These are phyloP conservation scores for Asparagopsis taxiformis DNA, from an alignment of 31 red algal species.

Conservation along the genomic window DNA sequence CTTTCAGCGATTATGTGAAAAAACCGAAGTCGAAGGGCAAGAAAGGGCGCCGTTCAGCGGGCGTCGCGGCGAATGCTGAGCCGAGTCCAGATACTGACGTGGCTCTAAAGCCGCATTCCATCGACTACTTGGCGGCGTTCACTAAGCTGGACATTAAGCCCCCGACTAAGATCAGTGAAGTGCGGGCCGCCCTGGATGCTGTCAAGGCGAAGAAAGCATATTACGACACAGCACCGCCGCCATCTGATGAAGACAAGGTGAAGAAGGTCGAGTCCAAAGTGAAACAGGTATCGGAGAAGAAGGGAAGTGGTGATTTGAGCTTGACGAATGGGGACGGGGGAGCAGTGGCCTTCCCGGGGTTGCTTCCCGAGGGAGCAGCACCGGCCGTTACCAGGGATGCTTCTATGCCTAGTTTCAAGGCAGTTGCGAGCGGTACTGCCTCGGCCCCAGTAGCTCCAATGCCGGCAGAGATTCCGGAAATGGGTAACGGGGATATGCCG, in stretches of 20 bases:
- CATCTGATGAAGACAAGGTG: conserved; percentile 64
- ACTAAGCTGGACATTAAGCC: conserved; percentile 66
- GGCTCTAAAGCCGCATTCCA: conserved; percentile 75
- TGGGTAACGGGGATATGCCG: conserved; percentile 1
- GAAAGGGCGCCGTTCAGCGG: conserved; percentile 25
- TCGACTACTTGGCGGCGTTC: conserved; percentile 80
- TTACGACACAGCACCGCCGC: conserved; percentile 76
- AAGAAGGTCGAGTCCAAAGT: conserved; percentile 19
- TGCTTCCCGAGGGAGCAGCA: conserved; percentile 18
- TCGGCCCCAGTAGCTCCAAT: conserved; percentile 40
- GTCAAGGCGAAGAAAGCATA: conserved; percentile 72
- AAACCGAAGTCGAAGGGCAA: conserved; percentile 63
- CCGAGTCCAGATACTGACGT: conserved; percentile 2
- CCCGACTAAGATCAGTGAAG: conserved; percentile 73
- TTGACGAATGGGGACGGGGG: conserved; percentile 29
- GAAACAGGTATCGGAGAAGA: conserved; percentile 11
- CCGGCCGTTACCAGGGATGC: conserved; percentile 20
- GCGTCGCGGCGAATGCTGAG: conserved; percentile 8
- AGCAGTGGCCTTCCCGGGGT: conserved; percentile 50
- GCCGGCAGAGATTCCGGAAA: conserved; percentile 9
- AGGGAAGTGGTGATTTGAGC: conserved; percentile 13
- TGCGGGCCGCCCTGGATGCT: conserved; percentile 54
- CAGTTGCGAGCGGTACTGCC: conserved; percentile 50
- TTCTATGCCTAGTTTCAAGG: conserved; percentile 56
- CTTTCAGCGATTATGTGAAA: conserved; percentile 66